phyloP scores from a whole-genome alignment of 2,329 filamentous ascomycete genomes.

The Myriosclerotinia scirpicola region DNA sequence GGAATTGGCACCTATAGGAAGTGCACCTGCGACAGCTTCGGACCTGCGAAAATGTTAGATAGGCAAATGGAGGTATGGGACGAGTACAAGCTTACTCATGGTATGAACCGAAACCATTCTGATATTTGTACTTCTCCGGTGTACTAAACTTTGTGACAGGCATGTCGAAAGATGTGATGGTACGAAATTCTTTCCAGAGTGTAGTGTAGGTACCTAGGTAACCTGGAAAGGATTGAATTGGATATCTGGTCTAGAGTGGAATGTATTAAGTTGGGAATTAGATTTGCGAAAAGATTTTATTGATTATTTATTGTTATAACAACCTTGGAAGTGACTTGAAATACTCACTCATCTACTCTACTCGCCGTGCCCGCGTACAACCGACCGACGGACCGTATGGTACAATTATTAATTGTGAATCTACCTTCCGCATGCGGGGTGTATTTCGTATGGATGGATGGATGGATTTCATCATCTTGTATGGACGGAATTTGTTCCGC shows the following conservation, averaged over 20 bases:
- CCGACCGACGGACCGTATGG: too few relatives aligned
- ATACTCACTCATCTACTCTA: too few relatives aligned
- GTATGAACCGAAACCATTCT: conserved; percentile 67
- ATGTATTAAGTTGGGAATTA: too few relatives aligned
- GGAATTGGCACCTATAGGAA: conserved; percentile 66
- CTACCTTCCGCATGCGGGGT: background rate
- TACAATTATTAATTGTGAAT: too few relatives aligned
- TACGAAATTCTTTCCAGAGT: too few relatives aligned
- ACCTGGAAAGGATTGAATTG: too few relatives aligned
- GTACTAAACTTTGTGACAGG: conserved; percentile 62
- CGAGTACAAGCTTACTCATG: conserved; percentile 54
- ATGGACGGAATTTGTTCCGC: conserved; percentile 8
- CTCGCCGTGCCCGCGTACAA: too few relatives aligned
- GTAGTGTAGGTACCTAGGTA: too few relatives aligned
- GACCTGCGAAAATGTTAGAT: conserved; percentile 46
- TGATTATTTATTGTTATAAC: background rate
- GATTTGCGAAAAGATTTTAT: background rate
- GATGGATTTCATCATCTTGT: background rate
- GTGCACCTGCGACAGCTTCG: conserved; percentile 63
- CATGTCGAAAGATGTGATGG: too few relatives aligned
- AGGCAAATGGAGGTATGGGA: background rate
- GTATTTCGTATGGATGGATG: too few relatives aligned
- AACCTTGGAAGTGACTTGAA: too few relatives aligned
- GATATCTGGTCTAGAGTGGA: too few relatives aligned
- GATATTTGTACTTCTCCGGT: conserved; percentile 66